Base-by-base conservation (phyloP, 495 filamentous ascomycete genomes). In the Massariosphaeria phaeospora region DNA sequence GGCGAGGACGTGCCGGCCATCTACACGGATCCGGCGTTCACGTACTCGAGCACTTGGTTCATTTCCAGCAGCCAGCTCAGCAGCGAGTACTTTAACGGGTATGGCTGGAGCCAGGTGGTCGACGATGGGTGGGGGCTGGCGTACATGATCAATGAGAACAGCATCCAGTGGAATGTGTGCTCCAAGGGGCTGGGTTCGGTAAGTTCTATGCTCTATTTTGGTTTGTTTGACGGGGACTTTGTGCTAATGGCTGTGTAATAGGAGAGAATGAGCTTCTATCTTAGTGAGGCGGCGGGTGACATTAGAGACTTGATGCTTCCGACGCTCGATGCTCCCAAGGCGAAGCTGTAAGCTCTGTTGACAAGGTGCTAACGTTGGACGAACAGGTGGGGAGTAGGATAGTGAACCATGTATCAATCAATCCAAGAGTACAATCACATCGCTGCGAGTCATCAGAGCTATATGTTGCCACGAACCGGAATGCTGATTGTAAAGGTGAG, bases 121-220 rank as follows among this genome's bases (percentile, higher is more conserved):
- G 91, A 97, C 67, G 88, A 84, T 31, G 93, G 93, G 13, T 99
- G 88, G 69, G 93, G 94, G 18, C 95, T 99, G 70, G 94, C 94
- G 11, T 99, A 99, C 65, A 99, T 99, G 94, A 96, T 99, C 65
- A 99, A 99, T 66, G 93, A 99, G 79, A 95, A 94, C 70, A 84
- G 88, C 70, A 78, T 99, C 57, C 91, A 96, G 79, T 97, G 97
- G 79, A 99, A 99, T 76, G 86, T 99, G 66, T 89, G 91, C 57
- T 89, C 83, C 73, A 99, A 97, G 80, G 84, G 86, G 48, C 75
- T 95, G 21, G 93, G 91, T 48, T 85, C 83, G 63, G 61, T 59
- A 63, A 41, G 61, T 61, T 26, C 7, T 34, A 13, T 21, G 12
- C n/a, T 13, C 35, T 21, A n/a, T 18, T 47, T 21, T 1, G 8